A percentile compares a stretch with the other conserved stretches of the same genome.
Evolutionary conservation across 2,329 filamentous ascomycete species (phyloP).

Genomic region (Exophiala spinifera): DNA sequence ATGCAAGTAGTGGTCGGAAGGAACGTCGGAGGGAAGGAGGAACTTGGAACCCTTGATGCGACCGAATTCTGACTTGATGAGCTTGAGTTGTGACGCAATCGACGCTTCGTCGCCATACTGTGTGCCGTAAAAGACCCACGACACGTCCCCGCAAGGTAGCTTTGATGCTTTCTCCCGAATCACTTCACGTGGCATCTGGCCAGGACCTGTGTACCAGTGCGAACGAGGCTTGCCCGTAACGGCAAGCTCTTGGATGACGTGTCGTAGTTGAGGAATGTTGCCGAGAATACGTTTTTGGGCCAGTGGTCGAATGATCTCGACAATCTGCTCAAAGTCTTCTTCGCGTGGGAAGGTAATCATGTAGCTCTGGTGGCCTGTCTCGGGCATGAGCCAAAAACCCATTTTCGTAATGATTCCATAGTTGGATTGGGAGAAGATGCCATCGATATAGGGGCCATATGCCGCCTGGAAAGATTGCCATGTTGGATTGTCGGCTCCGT

Average conservation of each 20-base stretch:
- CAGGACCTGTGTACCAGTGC: conserved; percentile 30
- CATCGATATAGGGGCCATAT: conserved; percentile 40
- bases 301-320: conserved; percentile 39
- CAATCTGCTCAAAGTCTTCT: conserved; percentile 36
- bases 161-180: conserved; percentile 32
- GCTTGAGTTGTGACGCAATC: conserved; percentile 30
- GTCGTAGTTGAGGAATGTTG: conserved; percentile 34
- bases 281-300: conserved; percentile 31
- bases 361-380: conserved; percentile 39
- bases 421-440: conserved; percentile 32
- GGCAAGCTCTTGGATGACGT: conserved; percentile 34
- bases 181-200: conserved; percentile 31
- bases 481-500: conserved; percentile 37
- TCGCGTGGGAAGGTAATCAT: conserved; percentile 41
- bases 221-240: conserved; percentile 32
- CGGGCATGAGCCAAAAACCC: conserved; percentile 32
- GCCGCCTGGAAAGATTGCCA: conserved; percentile 30
- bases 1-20: conserved; percentile 33
- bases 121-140: conserved; percentile 35
- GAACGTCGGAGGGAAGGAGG: conserved; percentile 33
- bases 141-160: conserved; percentile 30
- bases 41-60: conserved; percentile 34
- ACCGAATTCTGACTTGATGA: conserved; percentile 31
- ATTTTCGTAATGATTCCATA: conserved; percentile 35
- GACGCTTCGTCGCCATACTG: conserved; percentile 31